These are phyloP conservation scores for Colletotrichum echinochloae DNA, from an alignment of 2,329 filamentous ascomycete genomes.

Conservation along the genomic window DNA sequence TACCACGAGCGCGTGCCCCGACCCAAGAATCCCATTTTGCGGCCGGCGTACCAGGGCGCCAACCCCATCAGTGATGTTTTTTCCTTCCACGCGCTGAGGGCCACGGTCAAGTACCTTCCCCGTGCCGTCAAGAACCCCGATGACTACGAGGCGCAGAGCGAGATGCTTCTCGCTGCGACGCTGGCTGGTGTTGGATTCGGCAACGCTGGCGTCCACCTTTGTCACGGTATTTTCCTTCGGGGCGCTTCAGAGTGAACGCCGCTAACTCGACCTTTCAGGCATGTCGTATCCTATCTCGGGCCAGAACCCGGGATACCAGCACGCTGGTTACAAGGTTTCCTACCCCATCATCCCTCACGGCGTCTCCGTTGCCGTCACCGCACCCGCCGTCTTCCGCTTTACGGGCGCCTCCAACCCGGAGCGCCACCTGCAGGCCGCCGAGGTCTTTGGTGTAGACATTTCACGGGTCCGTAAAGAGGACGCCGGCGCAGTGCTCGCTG, in stretches of 20 bases:
- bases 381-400: slow-evolving; percentile 93
- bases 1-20: slow-evolving; percentile 87
- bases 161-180: slow-evolving; percentile 96
- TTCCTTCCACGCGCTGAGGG: slow-evolving; percentile 84
- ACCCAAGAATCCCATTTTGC: slow-evolving; percentile 87
- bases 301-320: slow-evolving; percentile 75
- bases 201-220: slow-evolving; percentile 92
- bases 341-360: slow-evolving; percentile 92
- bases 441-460: slow-evolving; percentile 91
- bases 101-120: slow-evolving; percentile 92
- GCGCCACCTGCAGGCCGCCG: slow-evolving; percentile 88
- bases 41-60: slow-evolving; percentile 95
- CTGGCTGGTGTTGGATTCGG: slow-evolving; percentile 96
- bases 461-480: slow-evolving; percentile 88
- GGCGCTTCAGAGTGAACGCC: neutral
- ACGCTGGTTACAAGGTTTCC: slow-evolving; percentile 56
- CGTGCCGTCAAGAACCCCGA: slow-evolving; percentile 88
- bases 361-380: slow-evolving; percentile 93
- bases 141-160: slow-evolving; percentile 89
- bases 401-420: slow-evolving; percentile 93
- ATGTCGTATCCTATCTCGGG: slow-evolving; percentile 99
- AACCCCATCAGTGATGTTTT: slow-evolving; percentile 99
- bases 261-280: slow-evolving; percentile 57
- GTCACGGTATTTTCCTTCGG: slow-evolving; percentile 61
- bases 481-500: slow-evolving; percentile 87